Percentiles rank a stretch among this genome's conserved stretches.
These are phyloP conservation scores for Lachnellula hyalina DNA, from an alignment of 2,329 filamentous ascomycete genomes.

Conservation along the genomic window DNA sequence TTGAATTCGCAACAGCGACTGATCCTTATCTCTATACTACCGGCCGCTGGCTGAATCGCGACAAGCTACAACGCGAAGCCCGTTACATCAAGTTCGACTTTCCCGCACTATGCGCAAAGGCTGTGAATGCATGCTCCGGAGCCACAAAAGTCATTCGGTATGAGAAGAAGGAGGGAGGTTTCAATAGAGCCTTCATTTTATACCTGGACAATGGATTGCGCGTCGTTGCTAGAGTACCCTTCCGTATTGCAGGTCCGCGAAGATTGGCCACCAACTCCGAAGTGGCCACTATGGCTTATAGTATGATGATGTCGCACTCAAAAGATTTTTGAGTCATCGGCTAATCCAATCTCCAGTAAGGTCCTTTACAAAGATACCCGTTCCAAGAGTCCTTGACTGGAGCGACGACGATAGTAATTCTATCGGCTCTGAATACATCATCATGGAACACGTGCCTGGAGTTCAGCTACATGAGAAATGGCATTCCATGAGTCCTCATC, in stretches of 20 bases:
- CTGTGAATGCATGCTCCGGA: slow-evolving; percentile 34
- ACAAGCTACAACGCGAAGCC: slow-evolving; percentile 32
- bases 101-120: slow-evolving; percentile 33
- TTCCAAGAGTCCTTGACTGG: slow-evolving; percentile 40
- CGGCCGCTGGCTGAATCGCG: slow-evolving; percentile 35
- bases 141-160: slow-evolving; percentile 32
- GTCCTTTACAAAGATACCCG: slow-evolving; percentile 35
- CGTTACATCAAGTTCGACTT: slow-evolving; percentile 38
- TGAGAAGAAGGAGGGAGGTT: slow-evolving; percentile 40
- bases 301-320: slow-evolving; percentile 21
- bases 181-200: slow-evolving; percentile 41
- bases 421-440: slow-evolving; percentile 36
- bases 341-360: slow-evolving; percentile 20
- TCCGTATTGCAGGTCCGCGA: slow-evolving; percentile 33
- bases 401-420: slow-evolving; percentile 31
- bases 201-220: slow-evolving; percentile 33
- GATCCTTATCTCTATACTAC: slow-evolving; percentile 32
- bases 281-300: slow-evolving; percentile 40
- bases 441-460: slow-evolving; percentile 35
- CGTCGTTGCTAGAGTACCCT: slow-evolving; percentile 39
- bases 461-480: slow-evolving; percentile 31
- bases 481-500: slow-evolving; percentile 28
- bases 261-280: slow-evolving; percentile 37
- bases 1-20: too few species aligned
- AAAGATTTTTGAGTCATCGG: slow-evolving; percentile 22